phyloP scores from a whole-genome alignment of 2,329 filamentous ascomycete species.

The Fusarium sp. region DNA sequence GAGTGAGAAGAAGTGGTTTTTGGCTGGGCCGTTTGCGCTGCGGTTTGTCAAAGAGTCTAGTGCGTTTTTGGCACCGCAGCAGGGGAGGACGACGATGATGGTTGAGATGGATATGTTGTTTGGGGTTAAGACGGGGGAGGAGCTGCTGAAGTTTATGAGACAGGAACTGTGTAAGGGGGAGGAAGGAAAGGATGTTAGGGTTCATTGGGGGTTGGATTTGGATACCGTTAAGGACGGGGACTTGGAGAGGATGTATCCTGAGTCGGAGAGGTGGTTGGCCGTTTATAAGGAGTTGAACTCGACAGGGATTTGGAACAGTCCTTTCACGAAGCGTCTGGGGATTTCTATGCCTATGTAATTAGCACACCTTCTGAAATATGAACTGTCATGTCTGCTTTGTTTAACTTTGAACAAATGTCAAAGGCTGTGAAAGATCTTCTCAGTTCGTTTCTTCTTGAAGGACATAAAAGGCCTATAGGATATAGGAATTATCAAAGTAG shows the following conservation, averaged over 20 bases:
- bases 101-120: conserved; percentile 4
- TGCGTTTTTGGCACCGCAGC: not conserved
- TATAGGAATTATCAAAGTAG: too few species aligned
- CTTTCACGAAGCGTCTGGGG: not conserved
- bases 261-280: not conserved
- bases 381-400: fast-evolving
- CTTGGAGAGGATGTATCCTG: not conserved
- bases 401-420: fast-evolving
- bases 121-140: not conserved
- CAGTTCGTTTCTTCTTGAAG: fast-evolving
- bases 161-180: not conserved
- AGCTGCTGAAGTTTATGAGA: not conserved
- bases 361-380: fast-evolving
- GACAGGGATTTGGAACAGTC: not conserved
- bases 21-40: not conserved
- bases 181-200: not conserved
- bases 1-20: not conserved
- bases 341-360: not conserved
- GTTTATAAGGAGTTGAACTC: not conserved
- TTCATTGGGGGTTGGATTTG: not conserved
- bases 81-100: conserved; percentile 4
- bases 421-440: fast-evolving
- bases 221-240: not conserved
- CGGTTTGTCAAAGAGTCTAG: not conserved
- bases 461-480: too few species aligned